Percentiles rank a stretch among this genome's conserved stretches.
phyloP scores from a whole-genome alignment of 1,139 yeast species.

The Taiozyma sp. region DNA sequence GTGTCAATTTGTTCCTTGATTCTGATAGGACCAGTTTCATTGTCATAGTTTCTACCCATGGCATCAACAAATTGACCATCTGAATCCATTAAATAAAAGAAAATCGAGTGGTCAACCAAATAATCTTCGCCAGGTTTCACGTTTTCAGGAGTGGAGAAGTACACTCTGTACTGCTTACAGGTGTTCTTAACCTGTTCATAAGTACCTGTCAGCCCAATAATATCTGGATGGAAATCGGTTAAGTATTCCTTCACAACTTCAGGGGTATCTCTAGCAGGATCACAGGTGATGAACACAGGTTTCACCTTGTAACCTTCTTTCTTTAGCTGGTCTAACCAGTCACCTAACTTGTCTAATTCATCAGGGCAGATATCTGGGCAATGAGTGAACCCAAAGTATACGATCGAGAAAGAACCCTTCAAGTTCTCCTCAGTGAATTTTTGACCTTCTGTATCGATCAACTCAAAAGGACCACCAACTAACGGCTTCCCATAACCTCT shows the following conservation, averaged over 20 bases:
- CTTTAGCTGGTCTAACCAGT: constrained; percentile 65
- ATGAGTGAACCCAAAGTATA: constrained; percentile 93
- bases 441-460: constrained; percentile 67
- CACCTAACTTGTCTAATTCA: constrained; percentile 86
- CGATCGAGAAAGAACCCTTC: constrained; percentile 68
- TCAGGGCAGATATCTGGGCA: constrained; percentile 99
- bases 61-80: constrained; percentile 95
- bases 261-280: constrained; percentile 91
- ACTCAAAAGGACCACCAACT: constrained; percentile 84
- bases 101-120: constrained; percentile 93
- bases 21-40: constrained; percentile 72
- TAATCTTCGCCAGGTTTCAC: constrained; percentile 95
- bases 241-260: constrained; percentile 75
- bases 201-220: constrained; percentile 87
- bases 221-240: constrained; percentile 82
- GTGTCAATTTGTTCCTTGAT: constrained; percentile 74
- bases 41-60: constrained; percentile 85
- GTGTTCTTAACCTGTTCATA: constrained; percentile 78
- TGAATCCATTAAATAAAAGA: constrained; percentile 94
- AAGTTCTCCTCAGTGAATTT: constrained; percentile 73
- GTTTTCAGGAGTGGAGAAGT: constrained; percentile 92
- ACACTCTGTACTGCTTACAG: constrained; percentile 87
- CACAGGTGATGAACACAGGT: constrained; percentile 92
- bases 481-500: constrained; percentile 89
- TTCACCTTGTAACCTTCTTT: constrained; percentile 57